phyloP scores from a whole-genome alignment of 2,329 filamentous ascomycete species.

The Colletotrichum filicis region DNA sequence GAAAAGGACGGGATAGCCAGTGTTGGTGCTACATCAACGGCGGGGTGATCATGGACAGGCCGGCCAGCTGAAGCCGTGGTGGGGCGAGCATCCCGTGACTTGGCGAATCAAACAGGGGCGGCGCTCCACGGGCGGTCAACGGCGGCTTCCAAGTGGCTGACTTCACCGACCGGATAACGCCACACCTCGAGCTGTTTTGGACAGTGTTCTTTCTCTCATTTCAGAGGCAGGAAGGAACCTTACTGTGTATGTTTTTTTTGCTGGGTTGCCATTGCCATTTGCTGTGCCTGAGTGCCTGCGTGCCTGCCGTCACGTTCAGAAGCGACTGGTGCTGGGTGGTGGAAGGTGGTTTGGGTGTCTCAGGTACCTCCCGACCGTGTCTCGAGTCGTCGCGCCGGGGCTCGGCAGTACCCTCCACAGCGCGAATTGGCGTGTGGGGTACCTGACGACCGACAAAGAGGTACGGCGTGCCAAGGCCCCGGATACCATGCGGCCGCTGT shows the following conservation, averaged over 20 bases:
- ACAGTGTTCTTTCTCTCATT: not conserved
- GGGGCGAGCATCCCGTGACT: not conserved
- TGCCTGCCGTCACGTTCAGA: slow-evolving; percentile 23
- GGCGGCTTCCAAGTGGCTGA: slow-evolving; percentile 13
- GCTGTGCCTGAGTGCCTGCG: not conserved
- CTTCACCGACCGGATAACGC: slow-evolving; percentile 15
- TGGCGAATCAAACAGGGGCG: slow-evolving; percentile 22
- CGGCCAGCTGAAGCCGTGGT: slow-evolving; percentile 14
- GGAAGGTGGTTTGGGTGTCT: slow-evolving; percentile 6
- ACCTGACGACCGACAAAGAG: not conserved
- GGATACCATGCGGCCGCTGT: slow-evolving; percentile 17
- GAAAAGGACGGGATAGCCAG: slow-evolving; percentile 19
- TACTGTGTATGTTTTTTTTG: not conserved
- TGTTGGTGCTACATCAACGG: slow-evolving; percentile 32
- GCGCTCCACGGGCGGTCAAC: slow-evolving; percentile 21
- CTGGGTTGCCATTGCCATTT: not conserved
- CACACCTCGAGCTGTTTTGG: slow-evolving; percentile 27
- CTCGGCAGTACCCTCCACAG: slow-evolving; percentile 10
- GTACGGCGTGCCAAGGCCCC: slow-evolving; percentile 21
- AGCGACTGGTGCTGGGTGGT: slow-evolving; percentile 27
- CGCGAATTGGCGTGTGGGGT: not conserved
- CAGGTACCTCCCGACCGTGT: slow-evolving; percentile 20
- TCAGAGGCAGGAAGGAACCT: not conserved
- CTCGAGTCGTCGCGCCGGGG: slow-evolving; percentile 7
- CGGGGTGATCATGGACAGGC: slow-evolving; percentile 32